Evolutionary conservation across 352 stramenopile species (phyloP).

Genomic region (Vaucheria bursata): DNA sequence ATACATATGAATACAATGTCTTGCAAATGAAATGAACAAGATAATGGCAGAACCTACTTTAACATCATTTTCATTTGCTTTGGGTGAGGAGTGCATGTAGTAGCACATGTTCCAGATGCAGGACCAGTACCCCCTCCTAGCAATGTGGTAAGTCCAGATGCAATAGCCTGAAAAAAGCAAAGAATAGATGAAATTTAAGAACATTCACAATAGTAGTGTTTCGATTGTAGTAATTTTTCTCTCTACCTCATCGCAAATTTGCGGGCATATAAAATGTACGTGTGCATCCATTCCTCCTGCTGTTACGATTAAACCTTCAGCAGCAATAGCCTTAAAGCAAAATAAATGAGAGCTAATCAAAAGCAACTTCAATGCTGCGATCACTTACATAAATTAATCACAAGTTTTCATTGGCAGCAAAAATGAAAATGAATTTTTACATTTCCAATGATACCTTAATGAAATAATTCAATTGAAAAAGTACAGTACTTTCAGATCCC

Average conservation of each 20-base stretch:
- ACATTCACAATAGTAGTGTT: background rate
- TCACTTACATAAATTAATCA: no score
- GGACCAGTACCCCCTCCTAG: constrained; percentile 74
- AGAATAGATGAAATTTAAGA: background rate
- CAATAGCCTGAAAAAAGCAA: constrained; percentile 13
- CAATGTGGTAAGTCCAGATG: constrained; percentile 76
- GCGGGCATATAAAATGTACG: constrained; percentile 93
- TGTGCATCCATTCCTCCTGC: constrained; percentile 88
- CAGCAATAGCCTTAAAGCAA: constrained; percentile 91
- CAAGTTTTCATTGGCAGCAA: no score
- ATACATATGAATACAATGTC: no score
- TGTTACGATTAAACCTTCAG: constrained; percentile 88
- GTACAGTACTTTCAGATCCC: no score
- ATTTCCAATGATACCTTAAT: no score
- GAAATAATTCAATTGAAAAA: no score
- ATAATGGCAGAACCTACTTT: constrained; percentile 52
- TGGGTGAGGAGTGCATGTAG: constrained; percentile 88
- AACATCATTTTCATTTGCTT: constrained; percentile 91
- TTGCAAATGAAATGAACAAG: no score
- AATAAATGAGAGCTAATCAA: no score
- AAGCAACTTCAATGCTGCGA: no score
- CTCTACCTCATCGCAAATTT: constrained; percentile 83
- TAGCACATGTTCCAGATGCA: constrained; percentile 83
- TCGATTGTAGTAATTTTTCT: constrained; percentile 47
- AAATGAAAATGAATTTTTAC: no score